Conservation (phyloP, 2,329 filamentous ascomycete genomes). For the Diaporthe aspalathi region DNA sequence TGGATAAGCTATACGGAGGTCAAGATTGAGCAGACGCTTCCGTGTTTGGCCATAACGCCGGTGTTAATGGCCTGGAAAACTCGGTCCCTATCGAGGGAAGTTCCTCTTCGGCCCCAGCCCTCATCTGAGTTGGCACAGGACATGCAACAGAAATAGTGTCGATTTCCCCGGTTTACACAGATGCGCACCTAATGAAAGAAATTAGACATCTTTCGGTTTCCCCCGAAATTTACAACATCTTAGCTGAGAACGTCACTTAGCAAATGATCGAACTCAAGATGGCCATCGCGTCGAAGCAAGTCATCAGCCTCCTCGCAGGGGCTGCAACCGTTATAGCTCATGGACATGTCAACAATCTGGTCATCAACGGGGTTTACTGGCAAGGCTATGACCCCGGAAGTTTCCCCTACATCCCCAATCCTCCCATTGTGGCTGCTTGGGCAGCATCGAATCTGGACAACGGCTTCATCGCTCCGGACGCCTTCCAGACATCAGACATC, state of each 20-base stretch:
- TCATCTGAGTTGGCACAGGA: not conserved
- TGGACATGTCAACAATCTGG: conserved; percentile 37
- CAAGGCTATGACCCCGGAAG: conserved; percentile 34
- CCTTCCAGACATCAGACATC: conserved; percentile 49
- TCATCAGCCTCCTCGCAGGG: conserved; percentile 14
- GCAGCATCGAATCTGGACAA: conserved; percentile 44
- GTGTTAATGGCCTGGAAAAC: not conserved
- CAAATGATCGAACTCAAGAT: not conserved
- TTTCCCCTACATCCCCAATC: conserved; percentile 24
- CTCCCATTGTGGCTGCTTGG: conserved; percentile 36
- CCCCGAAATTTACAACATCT: not conserved
- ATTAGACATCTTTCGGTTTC: fast-evolving
- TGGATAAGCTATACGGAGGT: not conserved
- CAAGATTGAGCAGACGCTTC: not conserved
- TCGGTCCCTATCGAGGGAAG: not conserved
- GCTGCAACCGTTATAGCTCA: conserved; percentile 29
- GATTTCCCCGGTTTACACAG: not conserved
- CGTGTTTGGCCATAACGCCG: not conserved
- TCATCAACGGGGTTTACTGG: conserved; percentile 37
- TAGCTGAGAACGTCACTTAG: not conserved
- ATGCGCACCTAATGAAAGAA: not conserved
- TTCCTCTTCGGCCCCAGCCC: not conserved
- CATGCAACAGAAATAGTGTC: not conserved
- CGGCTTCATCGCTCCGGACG: conserved; percentile 53
- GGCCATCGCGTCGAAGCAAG: not conserved